Conservation (phyloP, 2,329 filamentous ascomycete species). For the Neonectria faginata region DNA sequence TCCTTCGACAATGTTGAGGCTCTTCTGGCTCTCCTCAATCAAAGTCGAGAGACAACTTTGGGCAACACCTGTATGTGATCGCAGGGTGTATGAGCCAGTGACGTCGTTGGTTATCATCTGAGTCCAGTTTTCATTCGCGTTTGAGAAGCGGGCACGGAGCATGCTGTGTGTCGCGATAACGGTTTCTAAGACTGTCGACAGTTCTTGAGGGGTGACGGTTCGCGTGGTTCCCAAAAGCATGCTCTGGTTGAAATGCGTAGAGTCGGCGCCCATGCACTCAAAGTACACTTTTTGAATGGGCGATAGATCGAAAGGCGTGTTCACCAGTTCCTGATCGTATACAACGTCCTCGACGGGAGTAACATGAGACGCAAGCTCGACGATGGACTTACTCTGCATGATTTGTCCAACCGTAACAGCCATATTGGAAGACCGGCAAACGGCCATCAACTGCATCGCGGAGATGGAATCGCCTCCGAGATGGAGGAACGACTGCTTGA, state of each 20-base stretch:
- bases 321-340: conserved; percentile 14
- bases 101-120: conserved; percentile 27
- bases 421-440: conserved; percentile 33
- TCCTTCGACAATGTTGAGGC: conserved; percentile 21
- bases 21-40: conserved; percentile 20
- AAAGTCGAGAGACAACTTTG: background rate
- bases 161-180: conserved; percentile 34
- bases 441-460: conserved; percentile 37
- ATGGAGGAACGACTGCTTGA: conserved; percentile 34
- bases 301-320: conserved; percentile 10
- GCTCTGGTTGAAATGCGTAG: conserved; percentile 39
- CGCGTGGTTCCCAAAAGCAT: conserved; percentile 24
- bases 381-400: conserved; percentile 38
- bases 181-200: conserved; percentile 16
- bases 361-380: conserved; percentile 34
- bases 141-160: conserved; percentile 33
- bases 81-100: conserved; percentile 14
- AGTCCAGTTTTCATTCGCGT: background rate
- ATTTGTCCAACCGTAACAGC: conserved; percentile 35
- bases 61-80: background rate
- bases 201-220: background rate
- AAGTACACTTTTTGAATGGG: conserved; percentile 37
- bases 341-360: background rate
- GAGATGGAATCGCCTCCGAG: conserved; percentile 40
- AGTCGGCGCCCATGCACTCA: conserved; percentile 5